phyloP scores from a whole-genome alignment of 2,329 filamentous ascomycete species.

The Colletotrichum incanum region DNA sequence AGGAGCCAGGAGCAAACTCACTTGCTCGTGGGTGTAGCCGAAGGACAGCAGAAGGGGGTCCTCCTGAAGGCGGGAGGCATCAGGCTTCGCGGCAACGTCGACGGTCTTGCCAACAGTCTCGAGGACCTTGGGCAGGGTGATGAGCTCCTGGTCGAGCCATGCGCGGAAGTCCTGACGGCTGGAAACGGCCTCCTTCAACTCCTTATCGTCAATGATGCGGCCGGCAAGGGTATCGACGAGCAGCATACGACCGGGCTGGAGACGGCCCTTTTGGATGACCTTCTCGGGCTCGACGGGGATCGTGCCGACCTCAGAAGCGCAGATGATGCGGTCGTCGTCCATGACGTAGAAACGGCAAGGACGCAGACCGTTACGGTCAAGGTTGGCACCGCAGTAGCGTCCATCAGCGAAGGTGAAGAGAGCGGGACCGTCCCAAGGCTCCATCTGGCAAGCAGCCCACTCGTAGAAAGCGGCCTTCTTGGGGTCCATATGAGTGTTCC shows the following conservation, averaged over 20 bases:
- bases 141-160: constrained; percentile 89
- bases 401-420: constrained; percentile 98
- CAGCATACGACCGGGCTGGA: constrained; percentile 96
- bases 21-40: constrained; percentile 95
- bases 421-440: constrained; percentile 97
- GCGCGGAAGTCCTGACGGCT: constrained; percentile 88
- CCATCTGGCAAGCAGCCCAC: constrained; percentile 99
- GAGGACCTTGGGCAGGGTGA: constrained; percentile 84
- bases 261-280: constrained; percentile 91
- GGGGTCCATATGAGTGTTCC: constrained; percentile 91
- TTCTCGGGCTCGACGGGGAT: constrained; percentile 92
- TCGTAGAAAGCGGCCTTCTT: constrained; percentile 98
- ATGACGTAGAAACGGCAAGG: constrained; percentile 98
- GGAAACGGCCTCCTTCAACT: constrained; percentile 92
- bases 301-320: constrained; percentile 95
- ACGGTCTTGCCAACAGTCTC: constrained; percentile 70
- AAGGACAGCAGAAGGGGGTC: constrained; percentile 89
- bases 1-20: constrained; percentile 90
- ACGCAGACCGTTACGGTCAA: constrained; percentile 94
- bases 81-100: constrained; percentile 78
- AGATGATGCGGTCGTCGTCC: constrained; percentile 97
- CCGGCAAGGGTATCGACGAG: constrained; percentile 91
- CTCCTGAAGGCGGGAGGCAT: constrained; percentile 82
- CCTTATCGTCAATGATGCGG: constrained; percentile 93
- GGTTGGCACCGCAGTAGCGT: constrained; percentile 95